These are phyloP conservation scores for Porphyrellus cyaneotinctus DNA, from an alignment of 768 basidiomycete species.

Conservation along the genomic window DNA sequence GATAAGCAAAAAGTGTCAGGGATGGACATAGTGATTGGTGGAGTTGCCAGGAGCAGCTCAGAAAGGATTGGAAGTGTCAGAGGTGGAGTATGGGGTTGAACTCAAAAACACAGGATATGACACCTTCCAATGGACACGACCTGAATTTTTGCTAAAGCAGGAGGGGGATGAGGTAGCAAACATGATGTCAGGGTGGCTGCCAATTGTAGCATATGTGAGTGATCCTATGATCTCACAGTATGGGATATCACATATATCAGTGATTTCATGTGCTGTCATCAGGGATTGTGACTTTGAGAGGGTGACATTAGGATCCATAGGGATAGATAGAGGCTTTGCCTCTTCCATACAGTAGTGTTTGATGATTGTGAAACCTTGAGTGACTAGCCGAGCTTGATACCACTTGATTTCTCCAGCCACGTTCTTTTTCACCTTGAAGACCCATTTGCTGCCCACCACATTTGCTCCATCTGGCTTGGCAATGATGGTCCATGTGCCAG, in stretches of 20 bases:
- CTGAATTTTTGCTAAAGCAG: neutral
- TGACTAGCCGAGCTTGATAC: neutral
- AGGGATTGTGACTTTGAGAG: neutral
- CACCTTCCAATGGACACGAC: neutral
- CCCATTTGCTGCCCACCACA: conserved; percentile 2
- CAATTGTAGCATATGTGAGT: neutral
- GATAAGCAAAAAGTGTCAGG: no score
- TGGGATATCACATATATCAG: neutral
- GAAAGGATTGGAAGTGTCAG: no score
- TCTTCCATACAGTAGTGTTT: neutral
- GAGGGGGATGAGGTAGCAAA: neutral
- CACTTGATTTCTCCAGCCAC: neutral
- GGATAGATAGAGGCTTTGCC: neutral
- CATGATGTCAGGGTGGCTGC: neutral
- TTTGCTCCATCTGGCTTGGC: neutral
- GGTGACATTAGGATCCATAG: neutral
- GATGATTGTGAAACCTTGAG: neutral
- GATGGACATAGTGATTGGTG: no score
- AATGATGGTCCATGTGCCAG: neutral
- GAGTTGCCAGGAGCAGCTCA: no score
- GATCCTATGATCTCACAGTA: neutral
- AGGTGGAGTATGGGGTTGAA: no score
- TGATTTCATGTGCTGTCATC: neutral
- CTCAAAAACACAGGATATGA: no score
- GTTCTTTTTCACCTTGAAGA: conserved; percentile 4